A percentile compares a stretch with the other conserved stretches of the same genome.
These are phyloP conservation scores for Metarhizium robertsii DNA, from an alignment of 2,329 filamentous ascomycete genomes.

Conservation along the genomic window DNA sequence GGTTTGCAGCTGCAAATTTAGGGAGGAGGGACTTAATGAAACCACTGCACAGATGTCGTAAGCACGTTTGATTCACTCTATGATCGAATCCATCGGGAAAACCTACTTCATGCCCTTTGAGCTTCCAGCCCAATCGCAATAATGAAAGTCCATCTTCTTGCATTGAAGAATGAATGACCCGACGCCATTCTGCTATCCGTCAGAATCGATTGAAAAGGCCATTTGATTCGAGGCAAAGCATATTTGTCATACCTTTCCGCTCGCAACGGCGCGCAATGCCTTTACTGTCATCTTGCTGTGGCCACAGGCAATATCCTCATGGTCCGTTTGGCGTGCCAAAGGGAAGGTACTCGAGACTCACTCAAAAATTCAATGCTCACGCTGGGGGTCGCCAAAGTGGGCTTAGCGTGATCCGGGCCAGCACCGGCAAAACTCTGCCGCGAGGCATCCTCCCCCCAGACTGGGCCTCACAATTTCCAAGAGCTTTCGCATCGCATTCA, in stretches of 20 bases:
- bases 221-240: background rate
- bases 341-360: constrained; percentile 4
- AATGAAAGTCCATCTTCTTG: constrained; percentile 91
- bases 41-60: constrained; percentile 38
- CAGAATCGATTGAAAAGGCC: constrained; percentile 5
- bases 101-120: constrained; percentile 88
- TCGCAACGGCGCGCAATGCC: constrained; percentile 42
- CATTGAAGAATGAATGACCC: constrained; percentile 96
- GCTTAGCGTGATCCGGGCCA: constrained; percentile 17
- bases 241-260: constrained; percentile 36
- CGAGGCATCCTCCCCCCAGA: background rate
- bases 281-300: constrained; percentile 44
- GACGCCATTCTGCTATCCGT: constrained; percentile 68
- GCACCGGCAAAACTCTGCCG: constrained; percentile 12
- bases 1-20: constrained; percentile 70
- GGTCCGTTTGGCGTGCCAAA: constrained; percentile 11
- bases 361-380: constrained; percentile 7
- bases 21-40: constrained; percentile 74
- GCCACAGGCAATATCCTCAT: constrained; percentile 19
- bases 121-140: constrained; percentile 92
- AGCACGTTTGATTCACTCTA: background rate
- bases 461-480: constrained; percentile 11
- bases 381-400: constrained; percentile 7
- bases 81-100: background rate
- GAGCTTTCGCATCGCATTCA: background rate